Percentiles rank a stretch among this genome's conserved stretches.
Conservation (phyloP, 2,329 filamentous ascomycete genomes). For the Alternaria triticimaculans region DNA sequence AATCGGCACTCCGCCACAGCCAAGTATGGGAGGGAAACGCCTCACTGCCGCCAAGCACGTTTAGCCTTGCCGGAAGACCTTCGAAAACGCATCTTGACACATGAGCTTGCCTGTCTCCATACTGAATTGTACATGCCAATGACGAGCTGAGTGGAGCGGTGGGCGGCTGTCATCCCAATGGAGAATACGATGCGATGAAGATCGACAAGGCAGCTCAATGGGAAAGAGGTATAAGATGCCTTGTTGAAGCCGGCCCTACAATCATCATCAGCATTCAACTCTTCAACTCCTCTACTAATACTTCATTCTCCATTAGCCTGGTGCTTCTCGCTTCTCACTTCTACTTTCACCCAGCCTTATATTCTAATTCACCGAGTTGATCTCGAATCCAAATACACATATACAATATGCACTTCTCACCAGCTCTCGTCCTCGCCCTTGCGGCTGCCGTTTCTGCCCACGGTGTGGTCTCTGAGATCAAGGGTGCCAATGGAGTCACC, state of each 20-base stretch:
- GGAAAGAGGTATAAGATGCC: constrained; percentile 27
- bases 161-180: constrained; percentile 9
- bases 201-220: not conserved
- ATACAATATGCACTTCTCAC: constrained; percentile 38
- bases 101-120: constrained; percentile 13
- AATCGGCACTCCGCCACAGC: constrained; percentile 10
- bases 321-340: constrained; percentile 22
- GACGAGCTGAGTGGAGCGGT: not conserved
- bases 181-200: constrained; percentile 7
- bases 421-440: constrained; percentile 33
- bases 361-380: constrained; percentile 20
- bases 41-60: constrained; percentile 31
- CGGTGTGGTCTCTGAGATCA: constrained; percentile 63
- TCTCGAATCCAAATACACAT: constrained; percentile 12
- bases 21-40: constrained; percentile 29
- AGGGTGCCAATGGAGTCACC: constrained; percentile 66
- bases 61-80: constrained; percentile 15
- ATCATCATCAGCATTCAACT: constrained; percentile 27
- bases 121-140: constrained; percentile 10
- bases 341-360: constrained; percentile 5
- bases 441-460: constrained; percentile 60
- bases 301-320: constrained; percentile 23
- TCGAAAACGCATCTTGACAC: constrained; percentile 22
- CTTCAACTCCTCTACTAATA: constrained; percentile 15
- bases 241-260: constrained; percentile 1